Base-by-base conservation (phyloP, 139 green algal genomes). In the Yamagishiella unicocca region DNA sequence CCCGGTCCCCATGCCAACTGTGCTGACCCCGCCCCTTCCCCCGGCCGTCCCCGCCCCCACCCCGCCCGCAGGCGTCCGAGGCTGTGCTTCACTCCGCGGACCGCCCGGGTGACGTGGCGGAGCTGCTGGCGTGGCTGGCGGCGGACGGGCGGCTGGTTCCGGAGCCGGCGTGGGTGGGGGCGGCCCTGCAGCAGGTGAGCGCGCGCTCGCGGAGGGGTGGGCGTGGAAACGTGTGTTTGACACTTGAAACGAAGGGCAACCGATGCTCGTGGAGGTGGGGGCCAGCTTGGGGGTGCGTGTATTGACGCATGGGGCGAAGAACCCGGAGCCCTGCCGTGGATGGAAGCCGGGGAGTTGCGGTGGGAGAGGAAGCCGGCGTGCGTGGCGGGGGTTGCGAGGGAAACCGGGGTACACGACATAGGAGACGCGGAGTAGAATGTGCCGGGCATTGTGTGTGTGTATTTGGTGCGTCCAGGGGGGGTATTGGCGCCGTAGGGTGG, bases 141-240 rank as follows among this genome's bases (percentile, higher is more conserved):
- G 45, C 33, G 75, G 75, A 68, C 9, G 75, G 50, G 35, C 50
- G 50, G 31, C 5, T 82, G 46, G 46, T 46, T 6, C 50, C 75
- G 31, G 50, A 33, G 31, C 8, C 75, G 75, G 75, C 33, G 38
- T 82, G 75, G 75, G 75, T 82, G 75, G 75, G 50, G 7, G 5
- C 75, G 50, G 75, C 75, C 22, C 50, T 82, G 53, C 75, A 82
- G 50, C 75, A 70, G 75, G 75, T 82, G 68, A 17, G 64, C 5
- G 64, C 31, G 19, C 4, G 64, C 9, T 21, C 31, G 14, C 12
- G 50, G 50, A 27, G 31, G 10, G 31, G 4, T 22, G 24, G 2
- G 7, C 31, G 12, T 73, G 64, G 40, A 17, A 24, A 58, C 14
- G 50, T 58, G 50, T 14, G 50, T 58, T 10, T 58, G 33, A n/a